phyloP scores from a whole-genome alignment of 257 asterid genomes.

The Ilex asprella region DNA sequence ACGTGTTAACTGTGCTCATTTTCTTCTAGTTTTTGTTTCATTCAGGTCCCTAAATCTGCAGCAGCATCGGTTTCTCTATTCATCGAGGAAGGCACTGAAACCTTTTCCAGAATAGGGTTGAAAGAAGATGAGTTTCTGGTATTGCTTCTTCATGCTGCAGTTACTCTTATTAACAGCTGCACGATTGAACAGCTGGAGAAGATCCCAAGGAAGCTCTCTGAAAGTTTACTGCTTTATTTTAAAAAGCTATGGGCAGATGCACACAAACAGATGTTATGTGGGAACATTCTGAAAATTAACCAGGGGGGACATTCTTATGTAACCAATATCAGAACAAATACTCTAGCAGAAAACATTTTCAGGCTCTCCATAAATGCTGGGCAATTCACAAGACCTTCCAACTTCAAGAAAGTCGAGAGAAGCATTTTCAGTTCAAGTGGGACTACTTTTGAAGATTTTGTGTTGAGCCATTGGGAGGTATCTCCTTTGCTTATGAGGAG shows the following conservation, averaged over 20 bases:
- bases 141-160: slow-evolving; percentile 47
- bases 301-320: slow-evolving; percentile 15
- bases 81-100: slow-evolving; percentile 13
- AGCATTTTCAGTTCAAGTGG: slow-evolving; percentile 34
- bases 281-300: slow-evolving; percentile 11
- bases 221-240: slow-evolving; percentile 21
- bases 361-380: slow-evolving; percentile 36
- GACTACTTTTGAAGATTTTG: slow-evolving; percentile 32
- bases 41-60: slow-evolving; percentile 44
- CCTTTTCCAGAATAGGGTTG: slow-evolving; percentile 13
- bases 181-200: slow-evolving; percentile 41
- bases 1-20: slow-evolving; percentile 19
- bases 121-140: slow-evolving; percentile 30
- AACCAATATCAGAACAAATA: slow-evolving; percentile 34
- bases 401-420: slow-evolving; percentile 20
- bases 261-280: slow-evolving; percentile 26
- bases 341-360: slow-evolving; percentile 56
- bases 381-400: slow-evolving; percentile 14
- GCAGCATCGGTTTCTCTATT: slow-evolving; percentile 19
- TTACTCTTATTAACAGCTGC: slow-evolving; percentile 47
- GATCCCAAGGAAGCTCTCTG: slow-evolving; percentile 34
- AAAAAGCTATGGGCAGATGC: slow-evolving; percentile 39
- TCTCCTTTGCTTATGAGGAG: slow-evolving; percentile 42
- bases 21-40: slow-evolving; percentile 46
- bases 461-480: slow-evolving; percentile 55